Conservation (phyloP, 1,139 yeast genomes). For the Eremothecium gossypii region DNA sequence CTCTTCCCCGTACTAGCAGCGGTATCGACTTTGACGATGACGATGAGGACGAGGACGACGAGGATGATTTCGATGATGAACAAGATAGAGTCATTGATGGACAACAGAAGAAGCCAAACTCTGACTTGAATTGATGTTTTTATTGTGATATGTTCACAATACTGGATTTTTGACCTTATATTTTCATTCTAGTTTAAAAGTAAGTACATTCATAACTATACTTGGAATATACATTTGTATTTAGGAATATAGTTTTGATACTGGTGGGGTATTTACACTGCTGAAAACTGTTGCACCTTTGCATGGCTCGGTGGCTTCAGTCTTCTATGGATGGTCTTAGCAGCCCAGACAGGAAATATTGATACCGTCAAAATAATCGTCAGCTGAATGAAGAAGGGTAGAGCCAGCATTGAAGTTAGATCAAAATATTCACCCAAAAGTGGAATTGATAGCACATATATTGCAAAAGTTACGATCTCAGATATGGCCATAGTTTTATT, state of each 20-base stretch:
- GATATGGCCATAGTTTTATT: conserved; percentile 65
- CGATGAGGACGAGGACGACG: neutral
- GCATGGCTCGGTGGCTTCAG: conserved; percentile 94
- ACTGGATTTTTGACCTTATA: no score
- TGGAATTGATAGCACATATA: conserved; percentile 71
- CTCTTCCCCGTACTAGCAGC: conserved; percentile 4
- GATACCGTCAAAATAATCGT: conserved; percentile 58
- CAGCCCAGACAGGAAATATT: conserved; percentile 83
- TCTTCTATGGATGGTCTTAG: conserved; percentile 61
- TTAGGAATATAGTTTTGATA: no score
- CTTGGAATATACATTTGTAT: neutral
- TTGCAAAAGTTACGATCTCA: conserved; percentile 57
- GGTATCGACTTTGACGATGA: conserved; percentile 3
- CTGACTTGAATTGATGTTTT: no score
- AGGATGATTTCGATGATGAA: neutral
- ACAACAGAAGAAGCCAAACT: no score
- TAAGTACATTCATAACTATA: neutral
- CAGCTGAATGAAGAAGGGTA: conserved; percentile 62
- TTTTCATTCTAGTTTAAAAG: no score
- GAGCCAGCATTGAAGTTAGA: conserved; percentile 48
- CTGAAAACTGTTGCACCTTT: conserved; percentile 64
- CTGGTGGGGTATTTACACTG: conserved; percentile 13
- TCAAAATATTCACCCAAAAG: conserved; percentile 79
- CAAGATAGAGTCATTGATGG: neutral
- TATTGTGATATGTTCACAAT: no score